Evolutionary conservation across 2,329 filamentous ascomycete species (phyloP).

Genomic region (Simplicillium sp.): DNA sequence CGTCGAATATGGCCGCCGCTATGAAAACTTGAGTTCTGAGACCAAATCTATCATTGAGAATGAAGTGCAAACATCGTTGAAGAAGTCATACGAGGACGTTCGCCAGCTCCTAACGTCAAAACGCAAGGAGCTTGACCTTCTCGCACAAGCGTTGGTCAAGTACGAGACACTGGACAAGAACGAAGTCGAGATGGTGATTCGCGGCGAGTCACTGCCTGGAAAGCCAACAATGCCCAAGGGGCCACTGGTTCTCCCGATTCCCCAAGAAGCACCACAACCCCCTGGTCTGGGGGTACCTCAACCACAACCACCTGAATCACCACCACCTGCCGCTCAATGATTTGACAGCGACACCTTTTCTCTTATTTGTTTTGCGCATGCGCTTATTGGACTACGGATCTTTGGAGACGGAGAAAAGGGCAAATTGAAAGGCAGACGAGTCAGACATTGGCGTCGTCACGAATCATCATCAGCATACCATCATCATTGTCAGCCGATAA

Average conservation of each 20-base stretch:
- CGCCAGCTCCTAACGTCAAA: conserved; percentile 60
- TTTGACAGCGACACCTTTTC: not conserved
- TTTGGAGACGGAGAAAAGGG: too few species aligned
- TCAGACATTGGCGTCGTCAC: too few species aligned
- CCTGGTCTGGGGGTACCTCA: conserved; percentile 24
- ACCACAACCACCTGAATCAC: conserved; percentile 16
- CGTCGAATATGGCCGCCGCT: conserved; percentile 76
- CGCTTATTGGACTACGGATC: too few species aligned
- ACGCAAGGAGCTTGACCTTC: conserved; percentile 74
- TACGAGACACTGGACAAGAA: conserved; percentile 87
- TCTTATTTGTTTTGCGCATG: not conserved
- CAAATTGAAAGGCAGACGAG: too few species aligned
- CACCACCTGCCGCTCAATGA: conserved; percentile 4
- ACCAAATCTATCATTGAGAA: conserved; percentile 80
- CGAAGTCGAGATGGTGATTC: conserved; percentile 85
- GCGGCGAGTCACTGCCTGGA: conserved; percentile 69
- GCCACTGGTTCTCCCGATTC: conserved; percentile 27
- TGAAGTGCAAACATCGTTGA: conserved; percentile 78
- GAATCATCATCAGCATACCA: too few species aligned
- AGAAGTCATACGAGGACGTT: conserved; percentile 72
- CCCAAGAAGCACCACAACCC: conserved; percentile 21
- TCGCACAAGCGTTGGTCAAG: conserved; percentile 83
- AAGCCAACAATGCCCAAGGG: conserved; percentile 50
- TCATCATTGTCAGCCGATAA: too few species aligned
- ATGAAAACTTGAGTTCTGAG: conserved; percentile 71